These are phyloP conservation scores for Cupressus sempervirens DNA, from an alignment of 75 land plant species.

Conservation along the genomic window DNA sequence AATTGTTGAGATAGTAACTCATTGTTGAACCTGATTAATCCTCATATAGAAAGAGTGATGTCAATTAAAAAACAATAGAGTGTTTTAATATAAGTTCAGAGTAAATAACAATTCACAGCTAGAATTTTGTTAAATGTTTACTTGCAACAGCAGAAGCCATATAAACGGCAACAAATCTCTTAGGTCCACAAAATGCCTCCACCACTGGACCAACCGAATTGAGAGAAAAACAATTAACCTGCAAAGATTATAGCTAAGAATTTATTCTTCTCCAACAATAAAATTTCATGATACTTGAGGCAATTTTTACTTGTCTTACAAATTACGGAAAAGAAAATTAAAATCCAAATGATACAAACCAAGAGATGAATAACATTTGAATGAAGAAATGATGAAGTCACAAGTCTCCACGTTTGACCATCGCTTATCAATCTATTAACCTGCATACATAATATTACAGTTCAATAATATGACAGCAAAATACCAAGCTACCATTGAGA, in stretches of 20 bases:
- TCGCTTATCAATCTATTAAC: slow-evolving; percentile 65
- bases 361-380: slow-evolving; percentile 72
- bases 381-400: slow-evolving; percentile 76
- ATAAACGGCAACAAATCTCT: slow-evolving; percentile 72
- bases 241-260: slow-evolving; percentile 12
- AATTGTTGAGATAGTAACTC: slow-evolving; percentile 29
- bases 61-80: background rate
- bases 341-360: slow-evolving; percentile 34
- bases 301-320: background rate
- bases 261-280: background rate
- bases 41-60: background rate
- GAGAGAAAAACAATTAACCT: slow-evolving; percentile 89
- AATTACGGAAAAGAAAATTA: background rate
- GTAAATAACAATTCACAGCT: background rate
- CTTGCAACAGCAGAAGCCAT: slow-evolving; percentile 72
- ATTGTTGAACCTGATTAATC: slow-evolving; percentile 27
- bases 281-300: background rate
- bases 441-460: slow-evolving; percentile 30
- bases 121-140: slow-evolving; percentile 20
- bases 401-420: slow-evolving; percentile 90
- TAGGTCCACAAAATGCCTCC: slow-evolving; percentile 68
- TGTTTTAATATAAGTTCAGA: background rate
- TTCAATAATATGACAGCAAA: background rate
- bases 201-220: slow-evolving; percentile 78
- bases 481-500: background rate